phyloP scores from a whole-genome alignment of 2,329 filamentous ascomycete genomes.

The Arthrobotrys musiformis region DNA sequence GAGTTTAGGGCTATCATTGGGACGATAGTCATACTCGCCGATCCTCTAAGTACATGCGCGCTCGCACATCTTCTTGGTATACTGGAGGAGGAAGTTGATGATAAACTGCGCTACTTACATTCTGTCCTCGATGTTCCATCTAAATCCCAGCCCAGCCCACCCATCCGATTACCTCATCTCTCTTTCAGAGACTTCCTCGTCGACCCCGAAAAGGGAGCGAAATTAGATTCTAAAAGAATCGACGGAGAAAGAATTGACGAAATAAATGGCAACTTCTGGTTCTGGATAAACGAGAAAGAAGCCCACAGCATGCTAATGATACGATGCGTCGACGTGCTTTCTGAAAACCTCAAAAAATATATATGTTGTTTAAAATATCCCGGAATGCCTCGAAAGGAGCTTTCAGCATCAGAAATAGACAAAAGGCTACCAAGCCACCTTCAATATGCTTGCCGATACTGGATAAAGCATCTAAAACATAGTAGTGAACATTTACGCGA shows the following conservation, averaged over 20 bases:
- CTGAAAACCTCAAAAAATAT: not conserved
- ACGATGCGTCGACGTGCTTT: not conserved
- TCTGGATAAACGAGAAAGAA: slow-evolving; percentile 23
- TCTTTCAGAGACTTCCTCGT: slow-evolving; percentile 27
- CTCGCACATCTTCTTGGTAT: slow-evolving; percentile 18
- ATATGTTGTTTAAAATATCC: not conserved
- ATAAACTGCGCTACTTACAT: slow-evolving; percentile 1
- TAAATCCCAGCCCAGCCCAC: not conserved
- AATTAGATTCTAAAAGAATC: not conserved
- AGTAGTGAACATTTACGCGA: not conserved
- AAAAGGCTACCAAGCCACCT: not conserved
- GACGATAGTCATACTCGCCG: not conserved
- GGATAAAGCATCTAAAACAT: slow-evolving; percentile 5
- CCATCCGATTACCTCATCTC: slow-evolving; percentile 9
- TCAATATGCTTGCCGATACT: slow-evolving; percentile 17
- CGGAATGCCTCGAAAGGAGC: slow-evolving; percentile 6
- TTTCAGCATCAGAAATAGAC: not conserved
- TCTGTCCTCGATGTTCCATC: slow-evolving; percentile 18
- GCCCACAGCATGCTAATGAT: not conserved
- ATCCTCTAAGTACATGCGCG: not conserved
- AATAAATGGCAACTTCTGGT: not conserved
- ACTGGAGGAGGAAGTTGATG: not conserved
- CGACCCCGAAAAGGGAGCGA: not conserved
- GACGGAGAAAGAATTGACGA: not conserved
- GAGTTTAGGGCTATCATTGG: slow-evolving; percentile 8